These are phyloP conservation scores for Arthrobotrys megalospora DNA, from an alignment of 2,329 filamentous ascomycete species.

Conservation along the genomic window DNA sequence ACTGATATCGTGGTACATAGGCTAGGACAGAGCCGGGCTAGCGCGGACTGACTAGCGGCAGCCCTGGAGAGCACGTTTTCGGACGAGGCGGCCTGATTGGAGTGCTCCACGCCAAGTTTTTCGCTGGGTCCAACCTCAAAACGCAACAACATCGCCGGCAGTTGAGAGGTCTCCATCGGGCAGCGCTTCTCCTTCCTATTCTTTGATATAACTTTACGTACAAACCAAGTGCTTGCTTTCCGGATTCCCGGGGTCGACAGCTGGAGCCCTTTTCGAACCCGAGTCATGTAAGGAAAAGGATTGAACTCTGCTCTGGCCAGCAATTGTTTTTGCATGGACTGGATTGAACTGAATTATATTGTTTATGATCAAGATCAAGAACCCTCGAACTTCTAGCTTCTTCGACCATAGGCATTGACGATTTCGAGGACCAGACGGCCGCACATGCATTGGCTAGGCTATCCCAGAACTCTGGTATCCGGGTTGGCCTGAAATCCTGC, in stretches of 20 bases:
- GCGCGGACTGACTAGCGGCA: constrained; percentile 11
- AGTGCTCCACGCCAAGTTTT: constrained; percentile 47
- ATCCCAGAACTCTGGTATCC: constrained; percentile 25
- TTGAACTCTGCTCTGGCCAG: constrained; percentile 50
- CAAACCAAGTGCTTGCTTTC: neutral
- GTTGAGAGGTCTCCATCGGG: constrained; percentile 30
- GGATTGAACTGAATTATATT: neutral
- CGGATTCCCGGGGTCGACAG: constrained; percentile 17
- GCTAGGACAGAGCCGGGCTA: constrained; percentile 15
- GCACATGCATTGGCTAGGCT: constrained; percentile 4
- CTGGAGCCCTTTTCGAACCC: constrained; percentile 22
- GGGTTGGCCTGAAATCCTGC: constrained; percentile 3
- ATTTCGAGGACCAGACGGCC: neutral
- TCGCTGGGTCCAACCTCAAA: constrained; percentile 41
- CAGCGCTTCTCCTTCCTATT: constrained; percentile 25
- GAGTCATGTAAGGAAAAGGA: constrained; percentile 43
- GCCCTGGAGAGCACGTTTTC: constrained; percentile 45
- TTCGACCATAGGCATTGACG: neutral
- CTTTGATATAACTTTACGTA: constrained; percentile 22
- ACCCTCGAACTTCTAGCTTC: neutral
- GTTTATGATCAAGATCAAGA: neutral
- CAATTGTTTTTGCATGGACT: constrained; percentile 43
- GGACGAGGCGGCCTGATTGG: constrained; percentile 50
- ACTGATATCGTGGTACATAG: too few relatives aligned
- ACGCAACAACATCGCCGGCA: constrained; percentile 46